Base-by-base conservation (phyloP, 306 rosid genomes). In the Prunus kanzakura region DNA sequence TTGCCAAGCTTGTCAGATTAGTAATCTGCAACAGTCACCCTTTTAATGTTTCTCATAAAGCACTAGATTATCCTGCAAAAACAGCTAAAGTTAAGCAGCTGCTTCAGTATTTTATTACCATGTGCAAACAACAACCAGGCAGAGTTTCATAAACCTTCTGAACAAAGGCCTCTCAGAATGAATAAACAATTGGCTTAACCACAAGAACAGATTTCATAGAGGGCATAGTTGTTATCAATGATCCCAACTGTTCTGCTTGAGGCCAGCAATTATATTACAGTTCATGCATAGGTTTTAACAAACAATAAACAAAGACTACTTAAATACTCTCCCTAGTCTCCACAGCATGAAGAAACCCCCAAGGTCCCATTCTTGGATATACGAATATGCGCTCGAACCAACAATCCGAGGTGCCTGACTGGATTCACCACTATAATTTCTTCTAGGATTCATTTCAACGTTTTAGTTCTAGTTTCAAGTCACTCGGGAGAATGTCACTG, bases 381-480 rank as follows among this genome's bases (percentile, higher is more conserved):
- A 60, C 80, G 86, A 84, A 87, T 89, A 87, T 87, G 82, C 58
- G 43, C 71, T 67, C 20, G 20, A 67, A 61, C 89, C 57, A n/a
- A 18, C 35, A 65, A 76, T 55, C 57, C 41, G 38, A 61, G 77
- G 38, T 63, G 82, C 77, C 83, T 73, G 69, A 4, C 54, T 77
- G 82, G 85, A 87, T 71, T 80, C 80, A 52, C 72, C 89, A 57
- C 82, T 80, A 35, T 23, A 32, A 32, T 60, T 70, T 60, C 62
- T 25, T 54, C 73, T 30, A 12, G 15, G 8, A 65, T 29, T 65
- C 79, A 19, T 2, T 43, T 54, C 13, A 8, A 69, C 32, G 22
- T 32, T 32, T 11, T 11, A 3, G 16, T 45, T 72, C 41, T 57
- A 56, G n/a, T n/a, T 72, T 72, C 64, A 57, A 38, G n/a, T 10